Percentiles rank a stretch among this genome's conserved stretches.
Conservation (phyloP, 2,329 filamentous ascomycete genomes). For the Proliferodiscus dingleyae region DNA sequence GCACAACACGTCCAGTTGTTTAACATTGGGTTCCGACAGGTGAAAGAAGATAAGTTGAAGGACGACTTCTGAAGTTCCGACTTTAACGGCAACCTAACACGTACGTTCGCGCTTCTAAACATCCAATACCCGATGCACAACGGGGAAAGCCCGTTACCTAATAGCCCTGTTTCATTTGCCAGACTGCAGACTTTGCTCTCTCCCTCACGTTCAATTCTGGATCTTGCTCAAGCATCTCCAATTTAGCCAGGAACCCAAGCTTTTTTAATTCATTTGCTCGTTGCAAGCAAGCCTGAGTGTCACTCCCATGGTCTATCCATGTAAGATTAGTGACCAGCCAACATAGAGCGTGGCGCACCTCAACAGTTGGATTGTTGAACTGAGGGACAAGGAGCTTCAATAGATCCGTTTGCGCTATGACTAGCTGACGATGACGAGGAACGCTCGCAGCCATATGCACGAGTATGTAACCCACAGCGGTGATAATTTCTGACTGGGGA, state of each 20-base stretch:
- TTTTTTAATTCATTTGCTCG: conserved; percentile 65
- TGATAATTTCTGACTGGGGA: conserved; percentile 65
- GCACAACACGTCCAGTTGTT: too few species aligned
- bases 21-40: too few species aligned
- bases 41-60: too few species aligned
- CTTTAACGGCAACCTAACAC: too few species aligned
- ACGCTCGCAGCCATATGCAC: conserved; percentile 83
- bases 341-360: conserved; percentile 73
- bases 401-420: conserved; percentile 72
- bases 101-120: too few species aligned
- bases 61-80: too few species aligned
- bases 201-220: conserved; percentile 77
- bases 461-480: conserved; percentile 73
- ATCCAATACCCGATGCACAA: too few species aligned
- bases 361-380: conserved; percentile 65
- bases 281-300: conserved; percentile 59
- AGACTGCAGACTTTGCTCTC: conserved; percentile 72
- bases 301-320: conserved; percentile 70
- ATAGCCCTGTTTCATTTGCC: conserved; percentile 53
- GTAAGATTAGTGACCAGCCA: conserved; percentile 84
- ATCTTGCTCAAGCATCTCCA: conserved; percentile 63
- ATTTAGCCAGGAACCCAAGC: conserved; percentile 64
- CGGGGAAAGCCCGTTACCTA: too few species aligned
- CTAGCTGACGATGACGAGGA: conserved; percentile 69
- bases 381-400: conserved; percentile 69